Evolutionary conservation across 2,329 filamentous ascomycete species (phyloP).

Genomic region (Cordyceps farinosa): DNA sequence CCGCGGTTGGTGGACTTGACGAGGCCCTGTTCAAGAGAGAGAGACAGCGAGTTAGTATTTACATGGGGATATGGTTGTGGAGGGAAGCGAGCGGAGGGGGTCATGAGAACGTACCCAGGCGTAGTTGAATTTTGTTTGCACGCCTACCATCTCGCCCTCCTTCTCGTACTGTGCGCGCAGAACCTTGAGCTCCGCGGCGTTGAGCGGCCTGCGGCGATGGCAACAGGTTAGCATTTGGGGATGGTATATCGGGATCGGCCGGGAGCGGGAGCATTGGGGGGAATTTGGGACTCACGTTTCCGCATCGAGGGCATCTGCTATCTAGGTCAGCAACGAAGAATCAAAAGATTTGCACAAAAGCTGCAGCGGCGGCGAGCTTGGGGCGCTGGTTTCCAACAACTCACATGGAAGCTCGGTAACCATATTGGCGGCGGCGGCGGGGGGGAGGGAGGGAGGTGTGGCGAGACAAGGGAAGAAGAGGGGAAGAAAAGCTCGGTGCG

Average conservation of each 20-base stretch:
- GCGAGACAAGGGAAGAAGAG: not conserved
- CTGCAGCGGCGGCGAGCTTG: not conserved
- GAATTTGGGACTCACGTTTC: conserved; percentile 64
- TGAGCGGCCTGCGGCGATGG: conserved; percentile 64
- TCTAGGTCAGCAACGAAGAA: not conserved
- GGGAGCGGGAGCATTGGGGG: not conserved
- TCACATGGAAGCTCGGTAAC: conserved; percentile 48
- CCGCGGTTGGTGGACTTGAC: conserved; percentile 83
- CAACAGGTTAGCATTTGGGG: conserved; percentile 17
- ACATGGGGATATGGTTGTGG: too few relatives aligned
- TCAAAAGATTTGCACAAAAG: not conserved
- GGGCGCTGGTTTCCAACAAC: conserved; percentile 20
- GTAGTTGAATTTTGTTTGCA: conserved; percentile 99
- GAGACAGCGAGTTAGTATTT: not conserved
- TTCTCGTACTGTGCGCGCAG: conserved; percentile 94
- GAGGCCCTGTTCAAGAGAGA: conserved; percentile 60
- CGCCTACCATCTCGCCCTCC: conserved; percentile 91
- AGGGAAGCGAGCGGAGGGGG: not conserved
- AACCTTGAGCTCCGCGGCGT: conserved; percentile 87
- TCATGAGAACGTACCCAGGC: conserved; percentile 69
- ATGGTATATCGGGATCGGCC: conserved; percentile 13
- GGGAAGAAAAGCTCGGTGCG: not conserved
- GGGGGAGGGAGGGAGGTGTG: not conserved
- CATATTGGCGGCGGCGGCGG: conserved; percentile 32
- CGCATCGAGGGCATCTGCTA: conserved; percentile 88